Evolutionary conservation across 768 basidiomycete species (phyloP).

Genomic region (Hericium rajendrae): DNA sequence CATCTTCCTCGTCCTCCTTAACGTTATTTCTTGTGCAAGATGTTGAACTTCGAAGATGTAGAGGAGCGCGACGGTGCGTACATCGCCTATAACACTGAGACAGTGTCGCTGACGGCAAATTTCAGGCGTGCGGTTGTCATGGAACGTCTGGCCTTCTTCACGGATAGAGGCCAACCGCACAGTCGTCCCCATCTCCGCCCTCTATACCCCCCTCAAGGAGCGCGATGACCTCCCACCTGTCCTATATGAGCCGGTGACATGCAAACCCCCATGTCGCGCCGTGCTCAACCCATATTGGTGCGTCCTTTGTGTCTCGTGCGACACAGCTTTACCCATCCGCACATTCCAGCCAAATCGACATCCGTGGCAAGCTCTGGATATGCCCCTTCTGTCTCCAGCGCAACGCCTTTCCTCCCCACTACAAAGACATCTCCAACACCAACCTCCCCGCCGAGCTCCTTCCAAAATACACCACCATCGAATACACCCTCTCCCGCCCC

Average conservation of each 20-base stretch:
- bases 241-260: slow-evolving; percentile 95
- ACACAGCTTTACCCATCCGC: slow-evolving; percentile 5
- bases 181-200: slow-evolving; percentile 95
- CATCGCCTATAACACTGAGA: neutral
- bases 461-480: slow-evolving; percentile 98
- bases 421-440: slow-evolving; percentile 96
- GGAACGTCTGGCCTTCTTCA: slow-evolving; percentile 99
- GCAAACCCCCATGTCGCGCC: slow-evolving; percentile 92
- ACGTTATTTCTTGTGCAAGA: slow-evolving; percentile 20
- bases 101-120: neutral
- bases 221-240: slow-evolving; percentile 93
- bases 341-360: slow-evolving; percentile 83
- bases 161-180: slow-evolving; percentile 97
- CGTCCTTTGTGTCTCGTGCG: slow-evolving; percentile 15
- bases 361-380: slow-evolving; percentile 98
- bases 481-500: slow-evolving; percentile 93
- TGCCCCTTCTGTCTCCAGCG: slow-evolving; percentile 97
- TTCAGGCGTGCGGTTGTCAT: slow-evolving; percentile 85
- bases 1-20: neutral
- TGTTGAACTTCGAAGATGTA: slow-evolving; percentile 91
- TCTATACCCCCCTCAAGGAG: slow-evolving; percentile 92
- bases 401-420: slow-evolving; percentile 96
- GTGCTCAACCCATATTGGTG: slow-evolving; percentile 97
- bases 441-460: slow-evolving; percentile 94
- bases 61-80: slow-evolving; percentile 89